Base-by-base conservation (phyloP, 352 stramenopile genomes). In the Globisporangium acanthophoron region DNA sequence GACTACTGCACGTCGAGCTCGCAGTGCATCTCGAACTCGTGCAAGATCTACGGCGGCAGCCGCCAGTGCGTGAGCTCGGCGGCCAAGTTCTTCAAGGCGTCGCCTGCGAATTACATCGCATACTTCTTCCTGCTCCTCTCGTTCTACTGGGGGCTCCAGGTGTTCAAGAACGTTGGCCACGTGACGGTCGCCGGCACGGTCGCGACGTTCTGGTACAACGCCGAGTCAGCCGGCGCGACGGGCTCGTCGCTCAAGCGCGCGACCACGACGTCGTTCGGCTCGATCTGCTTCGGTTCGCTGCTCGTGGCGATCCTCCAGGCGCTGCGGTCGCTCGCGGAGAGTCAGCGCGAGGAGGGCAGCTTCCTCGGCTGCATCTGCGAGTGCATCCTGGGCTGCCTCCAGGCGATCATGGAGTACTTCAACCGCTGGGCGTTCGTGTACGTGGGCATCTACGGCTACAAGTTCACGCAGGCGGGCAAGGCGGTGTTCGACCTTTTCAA, bases 341-440 rank as follows among this genome's bases (percentile, higher is more conserved):
- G 78, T 52, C 66, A 82, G 39, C 73, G 79, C 18, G 59, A 91
- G 52, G 78, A 94, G 64, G 84, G 79, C 53, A 92, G 73, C 48
- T 77, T 77, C 15, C 27, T 85, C 9, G 86, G 67, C 15, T 96
- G 86, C 58, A 78, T 96, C 65, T 83, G 79, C 31, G 82, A 96
- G 69, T 96, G 86, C 61, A 83, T 96, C 29, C 56, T 96, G 21
- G 74, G 71, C 46, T 94, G 84, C 65, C 62, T 97, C 27, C 74
- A 97, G 66, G 78, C 80, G 24, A 69, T 96, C 33, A 87, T 97
- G 68, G 77, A 96, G 71, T 97, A 97, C 66, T 96, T 97, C 52
- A 97, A 97, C 72, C 84, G 77, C 31, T 97, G 89, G 91, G 94
- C 94, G 5, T 98, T 96, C 54, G 85, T 98, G 15, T 98, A 98